Evolutionary conservation across 108 stramenopile genomes (phyloP).

Genomic region (Cylindrotheca closterium): DNA sequence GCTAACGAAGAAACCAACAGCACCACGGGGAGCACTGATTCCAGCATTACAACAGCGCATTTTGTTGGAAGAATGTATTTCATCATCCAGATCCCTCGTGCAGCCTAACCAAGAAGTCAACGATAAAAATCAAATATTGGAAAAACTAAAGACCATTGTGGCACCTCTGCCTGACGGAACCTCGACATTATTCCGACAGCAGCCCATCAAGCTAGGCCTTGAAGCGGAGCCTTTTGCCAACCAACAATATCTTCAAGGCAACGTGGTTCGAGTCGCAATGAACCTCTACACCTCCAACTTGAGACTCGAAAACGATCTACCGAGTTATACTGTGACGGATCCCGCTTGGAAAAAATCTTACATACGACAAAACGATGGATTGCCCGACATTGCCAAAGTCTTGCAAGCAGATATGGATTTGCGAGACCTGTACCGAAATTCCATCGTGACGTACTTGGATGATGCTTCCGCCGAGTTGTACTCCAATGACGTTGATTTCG

Average conservation of each 20-base stretch:
- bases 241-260: background rate
- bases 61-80: constrained; percentile 1
- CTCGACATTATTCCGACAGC: background rate
- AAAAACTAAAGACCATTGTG: background rate
- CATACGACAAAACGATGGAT: constrained; percentile 36
- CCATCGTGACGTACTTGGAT: constrained; percentile 52
- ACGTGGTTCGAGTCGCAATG: constrained; percentile 1
- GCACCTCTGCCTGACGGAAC: background rate
- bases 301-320: background rate
- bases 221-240: background rate
- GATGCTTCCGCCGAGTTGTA: constrained; percentile 61
- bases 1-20: constrained; percentile 1
- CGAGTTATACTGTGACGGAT: constrained; percentile 6
- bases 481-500: background rate
- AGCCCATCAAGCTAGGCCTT: background rate
- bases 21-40: constrained; percentile 3
- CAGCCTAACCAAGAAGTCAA: background rate
- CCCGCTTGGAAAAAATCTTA: constrained; percentile 14
- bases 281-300: constrained; percentile 6
- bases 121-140: background rate
- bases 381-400: constrained; percentile 51
- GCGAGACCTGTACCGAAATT: constrained; percentile 73
- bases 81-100: background rate
- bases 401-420: constrained; percentile 74
- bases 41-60: constrained; percentile 10